Evolutionary conservation across 176 grass and related monocot genomes (phyloP).

Genomic region (Triticum urartu): DNA sequence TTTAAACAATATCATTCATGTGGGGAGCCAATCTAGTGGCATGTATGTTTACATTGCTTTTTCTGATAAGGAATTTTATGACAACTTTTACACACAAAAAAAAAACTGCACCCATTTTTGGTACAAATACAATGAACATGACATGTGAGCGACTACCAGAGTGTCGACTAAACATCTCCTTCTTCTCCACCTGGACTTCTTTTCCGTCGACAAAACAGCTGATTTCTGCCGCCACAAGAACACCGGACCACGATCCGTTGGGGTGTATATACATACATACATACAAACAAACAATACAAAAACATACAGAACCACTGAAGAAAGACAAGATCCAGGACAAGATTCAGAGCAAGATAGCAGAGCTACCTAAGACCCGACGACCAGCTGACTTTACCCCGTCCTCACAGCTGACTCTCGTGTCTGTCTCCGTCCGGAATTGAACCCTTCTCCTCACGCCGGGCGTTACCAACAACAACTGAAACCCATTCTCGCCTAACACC

Average conservation of each 20-base stretch:
- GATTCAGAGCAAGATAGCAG: not conserved
- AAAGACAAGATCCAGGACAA: not conserved
- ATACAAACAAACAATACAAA: not conserved
- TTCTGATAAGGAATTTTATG: not conserved
- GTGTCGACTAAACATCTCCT: not conserved
- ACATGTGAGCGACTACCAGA: not conserved
- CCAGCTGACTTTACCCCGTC: not conserved
- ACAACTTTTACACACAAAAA: not conserved
- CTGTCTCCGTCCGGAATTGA: not conserved
- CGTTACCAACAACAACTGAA: not conserved
- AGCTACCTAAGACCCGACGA: not conserved
- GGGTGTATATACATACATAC: no score
- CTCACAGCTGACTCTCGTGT: not conserved
- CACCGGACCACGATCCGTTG: not conserved
- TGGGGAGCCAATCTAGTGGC: no score
- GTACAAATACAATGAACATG: not conserved
- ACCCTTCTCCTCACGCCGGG: not conserved
- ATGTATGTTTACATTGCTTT: not conserved
- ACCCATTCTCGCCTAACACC: not conserved
- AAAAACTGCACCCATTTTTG: not conserved
- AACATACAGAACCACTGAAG: not conserved
- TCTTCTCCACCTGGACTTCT: not conserved
- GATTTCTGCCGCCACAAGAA: not conserved
- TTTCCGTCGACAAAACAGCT: not conserved
- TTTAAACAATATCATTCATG: no score